Percentiles rank a stretch among this genome's conserved stretches.
Conservation (phyloP, 495 filamentous ascomycete genomes). For the Clohesyomyces aquaticus region DNA sequence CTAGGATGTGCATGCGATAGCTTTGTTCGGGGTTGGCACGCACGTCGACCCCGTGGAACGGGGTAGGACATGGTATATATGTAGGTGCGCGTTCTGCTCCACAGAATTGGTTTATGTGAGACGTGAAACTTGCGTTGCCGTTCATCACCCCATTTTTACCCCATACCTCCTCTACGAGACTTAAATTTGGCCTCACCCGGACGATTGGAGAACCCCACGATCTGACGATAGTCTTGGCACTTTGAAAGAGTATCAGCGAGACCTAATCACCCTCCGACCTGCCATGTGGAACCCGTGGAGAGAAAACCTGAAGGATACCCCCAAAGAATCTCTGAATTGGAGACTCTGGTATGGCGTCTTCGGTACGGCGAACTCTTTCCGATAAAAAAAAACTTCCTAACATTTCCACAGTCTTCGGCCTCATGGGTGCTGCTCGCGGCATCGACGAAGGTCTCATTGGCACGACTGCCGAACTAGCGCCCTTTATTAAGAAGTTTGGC, state of each 20-base stretch:
- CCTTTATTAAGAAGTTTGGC: constrained; percentile 64
- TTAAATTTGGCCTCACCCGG: no score
- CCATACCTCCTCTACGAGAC: no score
- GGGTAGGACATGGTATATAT: constrained; percentile 5
- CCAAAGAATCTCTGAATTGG: constrained; percentile 44
- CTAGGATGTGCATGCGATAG: not conserved
- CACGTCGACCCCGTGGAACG: not conserved
- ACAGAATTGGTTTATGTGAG: not conserved
- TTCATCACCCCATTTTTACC: no score
- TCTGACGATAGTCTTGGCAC: no score
- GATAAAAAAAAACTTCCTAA: not conserved
- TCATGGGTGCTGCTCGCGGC: constrained; percentile 71
- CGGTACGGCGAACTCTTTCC: constrained; percentile 36
- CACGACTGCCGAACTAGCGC: constrained; percentile 64
- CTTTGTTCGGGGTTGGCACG: not conserved
- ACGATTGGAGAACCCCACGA: no score
- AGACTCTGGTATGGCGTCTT: constrained; percentile 45
- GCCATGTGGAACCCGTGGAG: constrained; percentile 35
- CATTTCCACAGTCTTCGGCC: constrained; percentile 49
- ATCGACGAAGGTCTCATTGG: constrained; percentile 76
- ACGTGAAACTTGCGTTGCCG: not conserved
- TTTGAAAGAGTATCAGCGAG: not conserved
- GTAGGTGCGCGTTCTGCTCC: not conserved
- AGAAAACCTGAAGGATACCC: constrained; percentile 40
- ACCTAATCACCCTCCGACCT: not conserved